Evolutionary conservation across 345 rosid species (phyloP).

Genomic region (Sapria himalayana): DNA sequence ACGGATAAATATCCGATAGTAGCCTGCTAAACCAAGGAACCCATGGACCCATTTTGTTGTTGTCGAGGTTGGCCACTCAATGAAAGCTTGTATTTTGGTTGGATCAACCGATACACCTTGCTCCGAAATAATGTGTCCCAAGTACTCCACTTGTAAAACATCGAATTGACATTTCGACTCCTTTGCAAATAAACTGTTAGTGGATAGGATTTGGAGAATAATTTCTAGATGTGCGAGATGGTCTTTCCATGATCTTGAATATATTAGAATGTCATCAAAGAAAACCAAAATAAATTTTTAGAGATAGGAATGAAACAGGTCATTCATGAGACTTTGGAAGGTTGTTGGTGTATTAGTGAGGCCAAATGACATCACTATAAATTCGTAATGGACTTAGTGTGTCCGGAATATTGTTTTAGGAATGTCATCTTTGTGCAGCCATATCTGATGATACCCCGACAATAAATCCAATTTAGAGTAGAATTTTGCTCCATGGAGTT

Average conservation of each 20-base stretch:
- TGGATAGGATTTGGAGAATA: background rate
- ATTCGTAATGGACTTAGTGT: background rate
- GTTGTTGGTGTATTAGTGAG: conserved; percentile 1
- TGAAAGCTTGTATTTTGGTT: background rate
- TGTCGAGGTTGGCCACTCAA: background rate
- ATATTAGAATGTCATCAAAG: background rate
- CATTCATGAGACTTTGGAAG: conserved; percentile 1
- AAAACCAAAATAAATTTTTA: background rate
- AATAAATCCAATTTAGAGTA: background rate
- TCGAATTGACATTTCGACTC: background rate
- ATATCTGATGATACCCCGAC: background rate
- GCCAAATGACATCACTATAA: background rate
- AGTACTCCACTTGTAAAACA: background rate
- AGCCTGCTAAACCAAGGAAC: too few species aligned
- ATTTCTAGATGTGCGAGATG: background rate
- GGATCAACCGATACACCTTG: background rate
- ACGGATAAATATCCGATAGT: background rate
- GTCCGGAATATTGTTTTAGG: background rate
- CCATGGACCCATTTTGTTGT: background rate
- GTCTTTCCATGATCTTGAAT: background rate
- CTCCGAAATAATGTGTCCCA: conserved; percentile 1
- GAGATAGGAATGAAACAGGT: background rate
- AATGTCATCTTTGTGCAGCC: background rate
- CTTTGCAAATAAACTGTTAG: background rate
- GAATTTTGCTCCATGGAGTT: background rate